Evolutionary conservation across 2,329 filamentous ascomycete species (phyloP).

Genomic region (Rachicladosporium sp.): DNA sequence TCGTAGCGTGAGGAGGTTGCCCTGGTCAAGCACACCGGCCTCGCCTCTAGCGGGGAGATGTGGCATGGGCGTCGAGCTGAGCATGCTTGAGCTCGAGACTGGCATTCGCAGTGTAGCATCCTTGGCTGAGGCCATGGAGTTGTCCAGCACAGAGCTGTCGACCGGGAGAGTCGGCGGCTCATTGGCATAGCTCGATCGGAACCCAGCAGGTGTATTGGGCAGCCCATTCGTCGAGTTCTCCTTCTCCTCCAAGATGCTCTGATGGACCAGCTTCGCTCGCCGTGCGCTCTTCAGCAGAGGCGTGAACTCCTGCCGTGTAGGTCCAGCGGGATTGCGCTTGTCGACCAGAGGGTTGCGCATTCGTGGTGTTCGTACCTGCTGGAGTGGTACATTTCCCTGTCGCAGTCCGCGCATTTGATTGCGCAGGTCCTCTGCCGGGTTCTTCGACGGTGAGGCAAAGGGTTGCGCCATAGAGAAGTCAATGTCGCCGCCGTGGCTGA

Average conservation of each 20-base stretch:
- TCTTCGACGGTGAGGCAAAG: constrained; percentile 68
- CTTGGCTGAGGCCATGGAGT: constrained; percentile 45
- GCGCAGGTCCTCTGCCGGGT: constrained; percentile 54
- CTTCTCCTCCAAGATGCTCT: constrained; percentile 25
- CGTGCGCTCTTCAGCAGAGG: constrained; percentile 77
- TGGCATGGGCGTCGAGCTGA: constrained; percentile 68
- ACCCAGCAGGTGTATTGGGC: constrained; percentile 53
- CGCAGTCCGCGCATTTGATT: constrained; percentile 59
- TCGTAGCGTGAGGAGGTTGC: constrained; percentile 79
- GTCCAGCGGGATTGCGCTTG: constrained; percentile 44
- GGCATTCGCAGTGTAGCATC: constrained; percentile 66
- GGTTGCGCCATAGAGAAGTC: constrained; percentile 81
- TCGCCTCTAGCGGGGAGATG: constrained; percentile 50
- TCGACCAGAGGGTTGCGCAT: constrained; percentile 59
- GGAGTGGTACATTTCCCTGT: constrained; percentile 34
- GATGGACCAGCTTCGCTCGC: constrained; percentile 46
- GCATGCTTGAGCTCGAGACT: constrained; percentile 62
- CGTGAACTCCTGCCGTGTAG: constrained; percentile 66
- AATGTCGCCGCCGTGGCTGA: constrained; percentile 55
- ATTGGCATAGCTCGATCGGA: constrained; percentile 47
- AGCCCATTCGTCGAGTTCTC: constrained; percentile 33
- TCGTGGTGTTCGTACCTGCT: constrained; percentile 49
- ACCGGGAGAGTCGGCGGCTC: constrained; percentile 60
- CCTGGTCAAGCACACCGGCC: constrained; percentile 60
- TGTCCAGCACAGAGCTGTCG: constrained; percentile 57